A percentile compares a stretch with the other conserved stretches of the same genome.
These are phyloP conservation scores for Calonectria montana DNA, from an alignment of 2,329 filamentous ascomycete genomes.

Conservation along the genomic window DNA sequence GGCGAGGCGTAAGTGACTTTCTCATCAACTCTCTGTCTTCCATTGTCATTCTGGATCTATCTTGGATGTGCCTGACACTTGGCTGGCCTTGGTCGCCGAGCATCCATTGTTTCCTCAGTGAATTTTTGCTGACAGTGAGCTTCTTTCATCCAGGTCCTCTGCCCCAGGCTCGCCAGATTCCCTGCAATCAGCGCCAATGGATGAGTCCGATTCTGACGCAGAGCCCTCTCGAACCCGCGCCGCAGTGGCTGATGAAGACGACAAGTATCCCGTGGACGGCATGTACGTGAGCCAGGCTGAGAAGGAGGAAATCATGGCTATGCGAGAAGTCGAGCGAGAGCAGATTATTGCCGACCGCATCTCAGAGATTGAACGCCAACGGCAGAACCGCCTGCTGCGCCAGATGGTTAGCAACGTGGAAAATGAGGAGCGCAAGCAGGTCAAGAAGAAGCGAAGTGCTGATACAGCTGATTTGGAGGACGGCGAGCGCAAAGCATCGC, in stretches of 20 bases:
- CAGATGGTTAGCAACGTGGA: conserved; percentile 77
- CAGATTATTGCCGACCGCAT: conserved; percentile 89
- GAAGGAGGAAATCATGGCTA: conserved; percentile 81
- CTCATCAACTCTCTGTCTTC: background rate
- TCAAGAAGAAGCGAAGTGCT: conserved; percentile 80
- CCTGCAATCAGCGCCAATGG: conserved; percentile 87
- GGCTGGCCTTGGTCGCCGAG: background rate
- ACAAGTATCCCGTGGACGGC: conserved; percentile 88
- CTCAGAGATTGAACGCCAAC: conserved; percentile 82
- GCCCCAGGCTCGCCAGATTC: conserved; percentile 78
- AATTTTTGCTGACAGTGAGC: conserved; percentile 26
- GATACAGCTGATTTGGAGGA: conserved; percentile 84
- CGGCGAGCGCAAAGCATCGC: conserved; percentile 75
- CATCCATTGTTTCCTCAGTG: background rate
- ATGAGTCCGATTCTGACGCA: conserved; percentile 79
- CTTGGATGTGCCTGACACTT: background rate
- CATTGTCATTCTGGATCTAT: background rate
- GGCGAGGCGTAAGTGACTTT: conserved; percentile 54
- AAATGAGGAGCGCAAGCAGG: conserved; percentile 66
- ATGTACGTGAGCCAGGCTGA: conserved; percentile 81
- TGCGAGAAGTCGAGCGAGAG: conserved; percentile 93
- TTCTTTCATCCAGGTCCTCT: conserved; percentile 68
- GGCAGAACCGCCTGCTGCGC: conserved; percentile 85
- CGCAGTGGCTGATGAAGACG: conserved; percentile 65
- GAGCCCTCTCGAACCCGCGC: conserved; percentile 58